phyloP scores from a whole-genome alignment of 2,329 filamentous ascomycete species.

The Fusarium sacchari region DNA sequence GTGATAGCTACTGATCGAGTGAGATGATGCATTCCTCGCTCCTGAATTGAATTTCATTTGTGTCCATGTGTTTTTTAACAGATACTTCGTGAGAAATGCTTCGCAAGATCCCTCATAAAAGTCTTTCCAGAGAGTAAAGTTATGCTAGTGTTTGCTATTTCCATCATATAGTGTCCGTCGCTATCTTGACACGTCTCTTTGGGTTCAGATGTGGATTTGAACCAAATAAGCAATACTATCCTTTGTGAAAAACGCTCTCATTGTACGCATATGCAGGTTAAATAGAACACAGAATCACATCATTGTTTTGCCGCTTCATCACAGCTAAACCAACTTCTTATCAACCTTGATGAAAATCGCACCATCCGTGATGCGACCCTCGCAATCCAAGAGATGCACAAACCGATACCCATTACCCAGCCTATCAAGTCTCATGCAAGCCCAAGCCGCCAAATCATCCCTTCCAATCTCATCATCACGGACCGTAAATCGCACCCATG shows the following conservation, averaged over 20 bases:
- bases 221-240: neutral
- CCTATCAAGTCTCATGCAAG: constrained; percentile 85
- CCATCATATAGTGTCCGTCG: neutral
- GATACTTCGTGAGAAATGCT: neutral
- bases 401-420: constrained; percentile 80
- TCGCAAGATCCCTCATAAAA: no score
- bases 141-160: no score
- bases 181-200: no score
- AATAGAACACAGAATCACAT: neutral
- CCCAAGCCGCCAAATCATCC: constrained; percentile 87
- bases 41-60: constrained; percentile 8
- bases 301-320: constrained; percentile 9
- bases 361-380: constrained; percentile 73
- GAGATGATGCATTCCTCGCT: constrained; percentile 8
- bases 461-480: constrained; percentile 85
- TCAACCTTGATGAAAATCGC: constrained; percentile 78
- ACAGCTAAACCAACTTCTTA: constrained; percentile 59
- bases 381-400: constrained; percentile 76
- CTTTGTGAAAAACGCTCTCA: neutral
- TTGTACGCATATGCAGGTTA: neutral
- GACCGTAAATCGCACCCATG: constrained; percentile 84
- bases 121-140: no score
- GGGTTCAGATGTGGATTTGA: neutral
- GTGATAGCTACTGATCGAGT: neutral
- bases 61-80: neutral